Evolutionary conservation across 192 early-diverging fungal genomes (phyloP).

Genomic region (Podila epicladia): DNA sequence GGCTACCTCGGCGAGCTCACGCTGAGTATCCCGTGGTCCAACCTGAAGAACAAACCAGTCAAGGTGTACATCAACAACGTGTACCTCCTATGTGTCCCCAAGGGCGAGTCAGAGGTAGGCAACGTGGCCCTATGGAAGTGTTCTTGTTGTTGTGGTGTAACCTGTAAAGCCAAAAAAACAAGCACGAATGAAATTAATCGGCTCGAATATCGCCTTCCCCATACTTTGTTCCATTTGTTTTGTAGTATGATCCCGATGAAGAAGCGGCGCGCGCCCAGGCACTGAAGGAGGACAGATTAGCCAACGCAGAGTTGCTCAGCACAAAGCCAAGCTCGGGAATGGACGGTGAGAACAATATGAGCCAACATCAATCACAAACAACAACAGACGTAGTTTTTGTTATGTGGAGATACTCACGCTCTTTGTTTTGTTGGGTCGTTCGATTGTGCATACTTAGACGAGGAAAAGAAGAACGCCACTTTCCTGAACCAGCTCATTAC

Average conservation of each 20-base stretch:
- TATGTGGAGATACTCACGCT: background rate
- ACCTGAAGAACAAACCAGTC: conserved; percentile 95
- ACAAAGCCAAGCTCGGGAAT: conserved; percentile 34
- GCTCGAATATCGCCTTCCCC: background rate
- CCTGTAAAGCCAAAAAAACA: too few relatives aligned
- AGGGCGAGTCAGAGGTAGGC: conserved; percentile 70
- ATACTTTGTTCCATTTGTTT: background rate
- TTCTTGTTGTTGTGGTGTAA: background rate
- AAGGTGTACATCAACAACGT: conserved; percentile 89
- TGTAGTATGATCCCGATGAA: conserved; percentile 83
- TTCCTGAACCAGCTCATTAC: conserved; percentile 90
- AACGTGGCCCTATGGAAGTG: background rate
- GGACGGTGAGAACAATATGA: conserved; percentile 32
- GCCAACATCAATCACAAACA: too few relatives aligned
- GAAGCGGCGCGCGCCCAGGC: conserved; percentile 81
- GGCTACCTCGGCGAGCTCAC: conserved; percentile 94
- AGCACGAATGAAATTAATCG: background rate
- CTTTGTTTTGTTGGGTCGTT: conserved; percentile 44
- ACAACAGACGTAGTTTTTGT: background rate
- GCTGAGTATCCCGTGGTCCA: conserved; percentile 96
- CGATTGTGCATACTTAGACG: conserved; percentile 42
- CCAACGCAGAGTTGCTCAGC: conserved; percentile 73
- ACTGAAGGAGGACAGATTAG: conserved; percentile 85
- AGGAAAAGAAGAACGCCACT: conserved; percentile 79
- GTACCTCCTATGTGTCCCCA: conserved; percentile 87